These are phyloP conservation scores for Eimeria zaria DNA, from an alignment of 169 alveolate species.

Conservation along the genomic window DNA sequence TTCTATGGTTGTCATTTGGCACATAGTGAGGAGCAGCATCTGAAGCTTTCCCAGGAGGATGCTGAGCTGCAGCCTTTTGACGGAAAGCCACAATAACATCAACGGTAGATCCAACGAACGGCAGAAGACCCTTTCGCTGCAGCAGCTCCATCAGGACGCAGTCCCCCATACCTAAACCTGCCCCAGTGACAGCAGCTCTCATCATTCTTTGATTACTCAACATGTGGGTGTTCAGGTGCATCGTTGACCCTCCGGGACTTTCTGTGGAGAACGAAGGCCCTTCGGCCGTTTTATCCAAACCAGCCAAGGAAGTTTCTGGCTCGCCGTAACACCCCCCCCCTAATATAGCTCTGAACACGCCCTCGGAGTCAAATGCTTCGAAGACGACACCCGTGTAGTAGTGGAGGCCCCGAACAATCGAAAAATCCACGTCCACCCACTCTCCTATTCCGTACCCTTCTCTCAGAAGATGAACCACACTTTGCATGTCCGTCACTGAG, in stretches of 20 bases:
- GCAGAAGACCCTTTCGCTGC: constrained; percentile 69
- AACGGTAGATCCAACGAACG: constrained; percentile 14
- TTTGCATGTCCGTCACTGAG: constrained; percentile 23
- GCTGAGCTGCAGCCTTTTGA: not conserved
- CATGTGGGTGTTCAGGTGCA: not conserved
- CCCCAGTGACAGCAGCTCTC: constrained; percentile 68
- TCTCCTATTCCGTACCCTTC: constrained; percentile 60
- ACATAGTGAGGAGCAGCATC: not conserved
- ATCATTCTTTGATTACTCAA: not conserved
- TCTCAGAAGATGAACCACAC: constrained; percentile 17
- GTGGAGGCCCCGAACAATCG: constrained; percentile 87
- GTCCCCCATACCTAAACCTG: constrained; percentile 89
- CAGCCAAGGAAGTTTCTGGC: not conserved
- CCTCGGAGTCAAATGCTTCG: constrained; percentile 87
- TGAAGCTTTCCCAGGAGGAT: not conserved
- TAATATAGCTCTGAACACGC: constrained; percentile 83
- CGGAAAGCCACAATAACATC: constrained; percentile 56
- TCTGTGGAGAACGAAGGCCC: not conserved
- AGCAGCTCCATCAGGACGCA: constrained; percentile 86
- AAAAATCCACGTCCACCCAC: constrained; percentile 75
- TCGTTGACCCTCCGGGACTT: not conserved
- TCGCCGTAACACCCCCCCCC: constrained; percentile 76
- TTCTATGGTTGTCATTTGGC: not conserved
- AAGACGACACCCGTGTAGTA: constrained; percentile 87
- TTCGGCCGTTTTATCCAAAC: not conserved